A percentile compares a stretch with the other conserved stretches of the same genome.
Evolutionary conservation across 371 early-diverging fungal species (phyloP).

Genomic region (Blakeslea trispora): DNA sequence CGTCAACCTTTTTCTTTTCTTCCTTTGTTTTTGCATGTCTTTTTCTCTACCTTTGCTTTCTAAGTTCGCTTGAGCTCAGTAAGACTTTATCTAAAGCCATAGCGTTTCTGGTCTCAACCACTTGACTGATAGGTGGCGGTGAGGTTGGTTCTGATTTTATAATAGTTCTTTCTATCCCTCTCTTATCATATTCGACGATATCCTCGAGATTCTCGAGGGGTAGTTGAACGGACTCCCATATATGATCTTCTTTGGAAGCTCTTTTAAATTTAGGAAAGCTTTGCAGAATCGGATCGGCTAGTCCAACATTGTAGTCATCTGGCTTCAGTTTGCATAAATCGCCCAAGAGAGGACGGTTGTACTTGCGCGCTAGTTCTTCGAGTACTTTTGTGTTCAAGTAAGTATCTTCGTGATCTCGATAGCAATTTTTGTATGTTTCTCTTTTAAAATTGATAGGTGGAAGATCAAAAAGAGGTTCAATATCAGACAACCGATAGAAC

Average conservation of each 20-base stretch:
- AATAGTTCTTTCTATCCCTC: not conserved
- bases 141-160: slow-evolving; percentile 30
- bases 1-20: not conserved
- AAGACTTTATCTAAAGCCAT: slow-evolving; percentile 33
- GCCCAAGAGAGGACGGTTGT: slow-evolving; percentile 14
- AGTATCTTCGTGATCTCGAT: slow-evolving; percentile 30
- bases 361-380: slow-evolving; percentile 18
- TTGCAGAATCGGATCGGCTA: slow-evolving; percentile 27
- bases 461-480: slow-evolving; percentile 26
- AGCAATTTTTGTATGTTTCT: slow-evolving; percentile 17
- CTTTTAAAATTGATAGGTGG: slow-evolving; percentile 15
- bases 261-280: slow-evolving; percentile 27
- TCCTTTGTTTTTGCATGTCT: not conserved
- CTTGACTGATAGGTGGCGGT: slow-evolving; percentile 13
- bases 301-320: slow-evolving; percentile 25
- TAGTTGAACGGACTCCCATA: slow-evolving; percentile 29
- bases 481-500: slow-evolving; percentile 27
- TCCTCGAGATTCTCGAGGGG: slow-evolving; percentile 20
- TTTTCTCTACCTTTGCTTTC: slow-evolving; percentile 23
- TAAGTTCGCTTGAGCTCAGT: slow-evolving; percentile 17
- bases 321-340: slow-evolving; percentile 30
- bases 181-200: slow-evolving; percentile 3
- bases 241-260: slow-evolving; percentile 28
- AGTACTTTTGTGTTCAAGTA: slow-evolving; percentile 25
- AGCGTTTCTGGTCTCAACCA: slow-evolving; percentile 21